phyloP scores from a whole-genome alignment of 2,329 filamentous ascomycete species.

The Exophiala sp. region DNA sequence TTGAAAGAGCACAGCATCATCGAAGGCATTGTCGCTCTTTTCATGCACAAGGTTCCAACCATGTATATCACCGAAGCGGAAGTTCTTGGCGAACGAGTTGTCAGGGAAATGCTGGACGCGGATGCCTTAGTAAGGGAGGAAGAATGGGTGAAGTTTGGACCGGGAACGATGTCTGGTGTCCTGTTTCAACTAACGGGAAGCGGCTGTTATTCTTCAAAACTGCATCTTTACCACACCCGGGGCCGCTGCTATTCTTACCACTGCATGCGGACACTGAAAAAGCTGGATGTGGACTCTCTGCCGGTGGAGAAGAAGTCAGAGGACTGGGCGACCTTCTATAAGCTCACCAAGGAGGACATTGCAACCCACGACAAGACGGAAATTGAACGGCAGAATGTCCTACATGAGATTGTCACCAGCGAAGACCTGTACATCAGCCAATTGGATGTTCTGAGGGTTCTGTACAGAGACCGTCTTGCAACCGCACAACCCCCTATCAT shows the following conservation, averaged over 20 bases:
- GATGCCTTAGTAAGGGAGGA: slow-evolving; percentile 79
- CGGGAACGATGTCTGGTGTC: slow-evolving; percentile 75
- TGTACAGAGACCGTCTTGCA: slow-evolving; percentile 78
- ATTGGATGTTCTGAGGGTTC: slow-evolving; percentile 72
- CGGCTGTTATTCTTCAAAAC: slow-evolving; percentile 80
- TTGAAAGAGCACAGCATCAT: slow-evolving; percentile 77
- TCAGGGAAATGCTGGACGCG: slow-evolving; percentile 71
- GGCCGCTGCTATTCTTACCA: slow-evolving; percentile 89
- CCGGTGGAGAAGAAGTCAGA: slow-evolving; percentile 63
- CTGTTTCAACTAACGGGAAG: slow-evolving; percentile 86
- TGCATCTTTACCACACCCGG: slow-evolving; percentile 60
- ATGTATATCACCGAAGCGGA: slow-evolving; percentile 99
- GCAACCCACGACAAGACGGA: slow-evolving; percentile 74
- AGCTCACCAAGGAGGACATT: slow-evolving; percentile 68
- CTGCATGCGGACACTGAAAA: slow-evolving; percentile 89
- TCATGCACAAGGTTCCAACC: slow-evolving; percentile 90
- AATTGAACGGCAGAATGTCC: slow-evolving; percentile 82
- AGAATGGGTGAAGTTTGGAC: slow-evolving; percentile 93
- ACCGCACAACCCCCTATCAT: slow-evolving; percentile 73
- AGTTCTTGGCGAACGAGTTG: slow-evolving; percentile 69
- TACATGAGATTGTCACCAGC: slow-evolving; percentile 91
- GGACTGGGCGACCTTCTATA: slow-evolving; percentile 88
- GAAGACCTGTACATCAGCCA: slow-evolving; percentile 89
- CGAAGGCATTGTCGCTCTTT: slow-evolving; percentile 80
- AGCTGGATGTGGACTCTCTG: slow-evolving; percentile 63